phyloP scores from a whole-genome alignment of 345 rosid species.

The Boechera retrofracta region DNA sequence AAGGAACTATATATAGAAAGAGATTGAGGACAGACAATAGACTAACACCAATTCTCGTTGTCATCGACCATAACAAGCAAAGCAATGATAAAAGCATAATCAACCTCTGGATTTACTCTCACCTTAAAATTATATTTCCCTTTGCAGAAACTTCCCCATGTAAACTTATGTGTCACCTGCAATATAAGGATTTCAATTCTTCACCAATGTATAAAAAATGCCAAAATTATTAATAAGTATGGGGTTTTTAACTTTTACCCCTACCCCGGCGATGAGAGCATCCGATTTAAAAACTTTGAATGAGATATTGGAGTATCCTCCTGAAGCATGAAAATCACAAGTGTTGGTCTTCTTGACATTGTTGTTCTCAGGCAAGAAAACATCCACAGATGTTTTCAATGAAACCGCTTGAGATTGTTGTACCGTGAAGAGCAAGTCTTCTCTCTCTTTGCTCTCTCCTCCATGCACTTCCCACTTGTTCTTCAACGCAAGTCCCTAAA shows the following conservation, averaged over 20 bases:
- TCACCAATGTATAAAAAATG: background rate
- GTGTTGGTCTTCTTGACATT: constrained; percentile 36
- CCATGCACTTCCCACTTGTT: constrained; percentile 63
- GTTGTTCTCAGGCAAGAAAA: constrained; percentile 53
- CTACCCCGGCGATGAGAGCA: constrained; percentile 73
- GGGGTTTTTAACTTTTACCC: constrained; percentile 37
- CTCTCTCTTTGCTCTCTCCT: constrained; percentile 55
- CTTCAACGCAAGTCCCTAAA: constrained; percentile 53
- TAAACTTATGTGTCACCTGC: constrained; percentile 62
- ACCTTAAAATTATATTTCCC: constrained; percentile 67
- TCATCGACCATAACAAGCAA: constrained; percentile 67
- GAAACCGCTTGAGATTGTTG: constrained; percentile 59
- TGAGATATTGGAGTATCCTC: constrained; percentile 59
- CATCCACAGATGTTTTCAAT: constrained; percentile 59
- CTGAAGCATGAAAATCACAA: constrained; percentile 59
- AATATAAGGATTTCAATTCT: constrained; percentile 11
- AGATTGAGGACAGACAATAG: background rate
- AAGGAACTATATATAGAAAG: constrained; percentile 7
- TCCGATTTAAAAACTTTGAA: constrained; percentile 61
- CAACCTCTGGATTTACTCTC: constrained; percentile 75
- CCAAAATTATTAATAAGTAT: background rate
- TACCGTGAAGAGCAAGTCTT: constrained; percentile 53
- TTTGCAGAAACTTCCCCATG: constrained; percentile 68
- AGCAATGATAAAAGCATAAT: constrained; percentile 73
- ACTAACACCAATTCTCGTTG: constrained; percentile 47